Conservation (phyloP, 2,329 filamentous ascomycete species). For the Pyrenophora teres region DNA sequence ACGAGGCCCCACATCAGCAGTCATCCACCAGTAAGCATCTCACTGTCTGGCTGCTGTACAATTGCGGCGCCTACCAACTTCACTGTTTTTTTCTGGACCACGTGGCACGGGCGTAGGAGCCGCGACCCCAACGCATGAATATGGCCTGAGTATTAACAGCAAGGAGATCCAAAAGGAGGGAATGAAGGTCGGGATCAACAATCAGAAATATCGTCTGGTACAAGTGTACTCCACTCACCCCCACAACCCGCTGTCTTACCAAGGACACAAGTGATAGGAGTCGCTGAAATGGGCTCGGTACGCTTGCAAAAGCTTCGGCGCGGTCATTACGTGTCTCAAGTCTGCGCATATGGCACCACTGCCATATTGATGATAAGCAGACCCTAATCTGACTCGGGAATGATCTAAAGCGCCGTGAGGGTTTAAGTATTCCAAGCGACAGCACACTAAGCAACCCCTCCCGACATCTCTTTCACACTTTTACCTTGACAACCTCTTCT, state of each 20-base stretch:
- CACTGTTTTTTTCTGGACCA: background rate
- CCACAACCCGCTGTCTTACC: conserved; percentile 2
- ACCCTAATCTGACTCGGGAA: conserved; percentile 5
- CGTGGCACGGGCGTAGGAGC: conserved; percentile 1
- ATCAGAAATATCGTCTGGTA: background rate
- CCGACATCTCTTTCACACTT: background rate
- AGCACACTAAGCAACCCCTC: background rate
- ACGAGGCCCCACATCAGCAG: background rate
- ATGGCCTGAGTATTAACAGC: background rate
- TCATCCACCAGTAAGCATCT: background rate
- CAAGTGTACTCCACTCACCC: conserved; percentile 1
- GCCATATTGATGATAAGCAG: conserved; percentile 7
- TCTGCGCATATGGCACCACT: conserved; percentile 1
- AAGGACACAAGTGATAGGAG: conserved; percentile 1
- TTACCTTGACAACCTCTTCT: background rate
- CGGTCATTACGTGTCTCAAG: conserved; percentile 4
- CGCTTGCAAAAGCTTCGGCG: conserved; percentile 10
- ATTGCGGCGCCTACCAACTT: background rate
- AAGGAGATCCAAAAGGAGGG: background rate
- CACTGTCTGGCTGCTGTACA: background rate
- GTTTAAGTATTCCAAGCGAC: background rate
- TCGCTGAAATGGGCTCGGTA: conserved; percentile 6
- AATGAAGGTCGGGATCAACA: conserved; percentile 4
- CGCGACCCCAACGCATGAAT: background rate
- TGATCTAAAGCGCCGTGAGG: conserved; percentile 3